These are phyloP conservation scores for Cytospora schulzeri DNA, from an alignment of 2,329 filamentous ascomycete genomes.

Conservation along the genomic window DNA sequence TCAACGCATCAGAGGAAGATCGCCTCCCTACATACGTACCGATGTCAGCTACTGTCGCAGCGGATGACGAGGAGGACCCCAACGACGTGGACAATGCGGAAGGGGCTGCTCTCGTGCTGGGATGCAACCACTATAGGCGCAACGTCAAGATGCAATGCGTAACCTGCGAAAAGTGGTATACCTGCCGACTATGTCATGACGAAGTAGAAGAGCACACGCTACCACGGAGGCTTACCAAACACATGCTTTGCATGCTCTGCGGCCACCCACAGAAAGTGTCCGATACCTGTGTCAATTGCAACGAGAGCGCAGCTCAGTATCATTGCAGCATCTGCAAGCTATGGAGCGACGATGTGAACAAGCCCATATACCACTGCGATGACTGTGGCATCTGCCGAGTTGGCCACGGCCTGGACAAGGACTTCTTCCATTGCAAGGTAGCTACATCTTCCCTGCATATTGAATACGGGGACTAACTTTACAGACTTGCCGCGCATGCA, in stretches of 20 bases:
- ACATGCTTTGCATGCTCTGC: constrained; percentile 98
- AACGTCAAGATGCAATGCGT: constrained; percentile 96
- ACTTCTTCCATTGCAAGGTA: constrained; percentile 98
- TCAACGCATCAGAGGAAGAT: constrained; percentile 50
- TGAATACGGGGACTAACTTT: constrained; percentile 9
- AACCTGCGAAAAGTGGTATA: constrained; percentile 88
- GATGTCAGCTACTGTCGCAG: constrained; percentile 44
- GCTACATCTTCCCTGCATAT: constrained; percentile 29
- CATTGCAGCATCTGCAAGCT: constrained; percentile 95
- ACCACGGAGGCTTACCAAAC: constrained; percentile 79
- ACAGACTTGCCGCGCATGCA: constrained; percentile 89
- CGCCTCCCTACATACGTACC: constrained; percentile 69
- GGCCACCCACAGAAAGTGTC: constrained; percentile 79
- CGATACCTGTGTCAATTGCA: constrained; percentile 77
- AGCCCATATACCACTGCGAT: constrained; percentile 92
- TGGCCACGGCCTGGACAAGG: constrained; percentile 88
- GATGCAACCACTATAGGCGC: constrained; percentile 90
- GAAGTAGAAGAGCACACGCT: constrained; percentile 76
- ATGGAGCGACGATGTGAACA: constrained; percentile 91
- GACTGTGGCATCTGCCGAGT: constrained; percentile 95
- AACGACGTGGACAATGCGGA: constrained; percentile 41
- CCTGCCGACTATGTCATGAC: constrained; percentile 94
- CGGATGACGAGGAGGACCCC: constrained; percentile 43
- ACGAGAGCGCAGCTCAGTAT: constrained; percentile 78
- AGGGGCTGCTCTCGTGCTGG: constrained; percentile 48